These are phyloP conservation scores for Fusarium sacchari DNA, from an alignment of 2,329 filamentous ascomycete species.

Conservation along the genomic window DNA sequence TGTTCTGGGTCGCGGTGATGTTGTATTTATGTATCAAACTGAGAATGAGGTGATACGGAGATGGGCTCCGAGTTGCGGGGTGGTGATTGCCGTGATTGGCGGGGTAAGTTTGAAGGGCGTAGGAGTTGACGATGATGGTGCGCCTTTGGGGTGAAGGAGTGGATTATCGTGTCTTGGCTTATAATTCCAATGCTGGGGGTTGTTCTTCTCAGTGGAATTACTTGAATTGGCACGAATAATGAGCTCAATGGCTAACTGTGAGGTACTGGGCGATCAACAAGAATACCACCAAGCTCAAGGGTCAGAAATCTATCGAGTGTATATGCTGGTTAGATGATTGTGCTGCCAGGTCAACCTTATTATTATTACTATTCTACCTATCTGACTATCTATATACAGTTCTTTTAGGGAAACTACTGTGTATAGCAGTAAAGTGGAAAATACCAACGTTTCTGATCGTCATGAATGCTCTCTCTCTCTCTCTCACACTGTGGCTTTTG, in stretches of 20 bases:
- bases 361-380: neutral
- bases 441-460: neutral
- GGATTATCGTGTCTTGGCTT: neutral
- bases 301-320: no score
- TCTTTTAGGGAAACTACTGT: neutral
- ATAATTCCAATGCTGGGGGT: neutral
- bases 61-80: conserved; percentile 18
- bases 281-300: neutral
- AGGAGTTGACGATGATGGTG: neutral
- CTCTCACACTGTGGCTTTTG: no score
- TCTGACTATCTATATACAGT: accelerated
- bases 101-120: conserved; percentile 29
- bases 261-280: no score
- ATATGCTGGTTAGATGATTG: neutral
- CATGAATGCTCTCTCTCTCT: no score
- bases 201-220: neutral
- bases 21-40: conserved; percentile 8
- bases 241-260: neutral
- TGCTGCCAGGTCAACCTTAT: neutral
- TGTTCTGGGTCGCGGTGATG: neutral
- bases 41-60: neutral
- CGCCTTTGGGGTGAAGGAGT: conserved; percentile 13
- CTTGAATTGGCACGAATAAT: neutral
- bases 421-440: neutral
- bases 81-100: conserved; percentile 2